Conservation (phyloP, 306 rosid genomes). For the Vigna angularis region DNA sequence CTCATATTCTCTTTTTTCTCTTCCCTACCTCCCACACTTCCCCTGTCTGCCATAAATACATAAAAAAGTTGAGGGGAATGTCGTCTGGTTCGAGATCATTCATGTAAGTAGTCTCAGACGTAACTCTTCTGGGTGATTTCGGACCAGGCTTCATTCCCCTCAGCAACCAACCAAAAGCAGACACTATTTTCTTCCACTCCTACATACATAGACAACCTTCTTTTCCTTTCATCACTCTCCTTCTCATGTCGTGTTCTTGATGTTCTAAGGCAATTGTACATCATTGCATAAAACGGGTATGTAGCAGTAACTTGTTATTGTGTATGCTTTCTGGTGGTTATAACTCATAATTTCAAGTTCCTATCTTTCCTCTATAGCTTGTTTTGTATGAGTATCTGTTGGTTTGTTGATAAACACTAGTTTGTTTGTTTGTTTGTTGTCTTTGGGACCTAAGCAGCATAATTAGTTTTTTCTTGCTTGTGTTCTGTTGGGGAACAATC, state of each 20-base stretch:
- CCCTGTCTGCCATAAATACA: slow-evolving; percentile 46
- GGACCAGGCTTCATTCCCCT: slow-evolving; percentile 99
- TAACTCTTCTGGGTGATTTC: slow-evolving; percentile 56
- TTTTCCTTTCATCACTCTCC: not conserved
- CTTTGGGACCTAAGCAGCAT: slow-evolving; percentile 31
- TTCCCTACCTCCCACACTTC: slow-evolving; percentile 42
- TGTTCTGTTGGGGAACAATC: slow-evolving; percentile 28
- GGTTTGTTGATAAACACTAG: slow-evolving; percentile 38
- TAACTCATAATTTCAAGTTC: slow-evolving; percentile 26
- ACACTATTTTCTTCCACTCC: not conserved
- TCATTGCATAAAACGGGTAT: slow-evolving; percentile 22
- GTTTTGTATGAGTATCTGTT: slow-evolving; percentile 26
- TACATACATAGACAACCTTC: not conserved
- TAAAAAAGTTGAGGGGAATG: slow-evolving; percentile 76
- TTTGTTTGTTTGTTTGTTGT: not conserved
- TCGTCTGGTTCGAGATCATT: slow-evolving; percentile 78
- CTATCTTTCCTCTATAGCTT: slow-evolving; percentile 20
- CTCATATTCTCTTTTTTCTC: slow-evolving; percentile 34
- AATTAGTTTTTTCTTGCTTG: slow-evolving; percentile 24
- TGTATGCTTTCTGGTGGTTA: slow-evolving; percentile 47
- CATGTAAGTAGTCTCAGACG: slow-evolving; percentile 46
- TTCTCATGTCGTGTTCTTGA: slow-evolving; percentile 11
- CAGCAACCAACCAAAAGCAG: slow-evolving; percentile 46
- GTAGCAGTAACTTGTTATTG: slow-evolving; percentile 34
- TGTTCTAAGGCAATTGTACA: slow-evolving; percentile 31